Percentiles rank a stretch among this genome's conserved stretches.
These are phyloP conservation scores for Colletotrichum trifolii DNA, from an alignment of 2,329 filamentous ascomycete species.

Conservation along the genomic window DNA sequence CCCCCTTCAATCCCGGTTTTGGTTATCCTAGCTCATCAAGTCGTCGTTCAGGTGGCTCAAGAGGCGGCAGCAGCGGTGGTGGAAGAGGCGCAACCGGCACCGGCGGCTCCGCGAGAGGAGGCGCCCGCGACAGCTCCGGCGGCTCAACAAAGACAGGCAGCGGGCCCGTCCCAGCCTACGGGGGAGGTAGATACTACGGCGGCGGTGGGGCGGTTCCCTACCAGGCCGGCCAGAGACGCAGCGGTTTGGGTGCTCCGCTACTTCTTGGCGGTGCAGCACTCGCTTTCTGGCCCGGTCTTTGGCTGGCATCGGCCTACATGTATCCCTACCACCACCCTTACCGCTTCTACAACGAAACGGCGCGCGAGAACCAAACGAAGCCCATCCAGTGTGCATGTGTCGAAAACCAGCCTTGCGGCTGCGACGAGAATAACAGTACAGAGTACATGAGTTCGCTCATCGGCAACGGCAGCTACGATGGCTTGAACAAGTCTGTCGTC, in stretches of 20 bases:
- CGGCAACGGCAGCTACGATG: slow-evolving; percentile 64
- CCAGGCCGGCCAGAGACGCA: slow-evolving; percentile 55
- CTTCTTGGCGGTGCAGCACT: slow-evolving; percentile 62
- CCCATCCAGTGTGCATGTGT: slow-evolving; percentile 72
- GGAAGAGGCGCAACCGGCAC: slow-evolving; percentile 20
- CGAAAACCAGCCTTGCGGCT: slow-evolving; percentile 62
- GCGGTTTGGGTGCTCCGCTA: slow-evolving; percentile 54
- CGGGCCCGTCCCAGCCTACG: slow-evolving; percentile 67
- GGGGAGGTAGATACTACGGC: slow-evolving; percentile 73
- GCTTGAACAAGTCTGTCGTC: slow-evolving; percentile 71
- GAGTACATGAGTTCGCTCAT: slow-evolving; percentile 71
- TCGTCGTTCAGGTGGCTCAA: slow-evolving; percentile 39
- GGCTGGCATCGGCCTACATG: slow-evolving; percentile 60
- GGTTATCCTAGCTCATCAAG: slow-evolving; percentile 33
- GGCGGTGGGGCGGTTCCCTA: slow-evolving; percentile 74
- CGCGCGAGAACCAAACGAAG: slow-evolving; percentile 65
- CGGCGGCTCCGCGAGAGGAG: slow-evolving; percentile 23
- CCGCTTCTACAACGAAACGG: slow-evolving; percentile 58
- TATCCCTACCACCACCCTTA: slow-evolving; percentile 72
- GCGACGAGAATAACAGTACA: slow-evolving; percentile 54
- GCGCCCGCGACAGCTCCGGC: slow-evolving; percentile 50
- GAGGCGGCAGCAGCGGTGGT: slow-evolving; percentile 27
- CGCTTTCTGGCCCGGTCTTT: slow-evolving; percentile 72
- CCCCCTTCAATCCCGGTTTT: slow-evolving; percentile 30
- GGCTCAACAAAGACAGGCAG: slow-evolving; percentile 67